Percentiles rank a stretch among this genome's conserved stretches.
Evolutionary conservation across 2,329 filamentous ascomycete species (phyloP).

Genomic region (Fusarium napiforme): DNA sequence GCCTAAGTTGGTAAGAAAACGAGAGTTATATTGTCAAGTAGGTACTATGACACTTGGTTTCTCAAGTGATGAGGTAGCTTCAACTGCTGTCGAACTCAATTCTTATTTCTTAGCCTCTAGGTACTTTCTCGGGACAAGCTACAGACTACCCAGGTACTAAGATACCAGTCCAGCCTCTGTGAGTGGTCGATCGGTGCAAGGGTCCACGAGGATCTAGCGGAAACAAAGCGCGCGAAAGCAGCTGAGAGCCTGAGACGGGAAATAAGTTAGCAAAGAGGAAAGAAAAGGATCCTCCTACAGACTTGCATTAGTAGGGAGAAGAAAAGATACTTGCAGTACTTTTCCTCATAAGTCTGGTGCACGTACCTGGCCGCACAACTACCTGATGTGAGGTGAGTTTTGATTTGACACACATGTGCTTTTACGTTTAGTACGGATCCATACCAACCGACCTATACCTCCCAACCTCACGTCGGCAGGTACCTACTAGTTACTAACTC

Average conservation of each 20-base stretch:
- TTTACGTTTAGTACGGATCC: conserved; percentile 21
- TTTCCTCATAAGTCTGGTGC: background rate
- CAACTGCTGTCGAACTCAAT: conserved; percentile 13
- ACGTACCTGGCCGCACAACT: conserved; percentile 20
- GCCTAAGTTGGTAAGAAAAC: background rate
- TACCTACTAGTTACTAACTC: background rate
- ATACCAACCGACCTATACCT: background rate
- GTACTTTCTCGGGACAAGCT: conserved; percentile 17
- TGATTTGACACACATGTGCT: conserved; percentile 16
- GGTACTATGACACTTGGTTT: background rate
- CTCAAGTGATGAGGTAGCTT: background rate
- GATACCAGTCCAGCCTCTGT: conserved; percentile 3
- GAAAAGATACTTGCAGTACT: conserved; percentile 20
- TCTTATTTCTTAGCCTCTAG: conserved; percentile 8
- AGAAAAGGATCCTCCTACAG: background rate
- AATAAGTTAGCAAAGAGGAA: conserved; percentile 3
- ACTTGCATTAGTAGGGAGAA: background rate
- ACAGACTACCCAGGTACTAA: background rate
- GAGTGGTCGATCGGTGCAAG: conserved; percentile 32
- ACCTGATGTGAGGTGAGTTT: conserved; percentile 18
- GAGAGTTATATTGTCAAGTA: background rate
- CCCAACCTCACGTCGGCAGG: background rate
- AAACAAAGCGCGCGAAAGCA: conserved; percentile 26
- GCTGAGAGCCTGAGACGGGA: conserved; percentile 8
- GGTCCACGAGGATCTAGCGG: conserved; percentile 25